phyloP scores from a whole-genome alignment of 2,329 filamentous ascomycete species.

The Chaetomiaceae sp. region DNA sequence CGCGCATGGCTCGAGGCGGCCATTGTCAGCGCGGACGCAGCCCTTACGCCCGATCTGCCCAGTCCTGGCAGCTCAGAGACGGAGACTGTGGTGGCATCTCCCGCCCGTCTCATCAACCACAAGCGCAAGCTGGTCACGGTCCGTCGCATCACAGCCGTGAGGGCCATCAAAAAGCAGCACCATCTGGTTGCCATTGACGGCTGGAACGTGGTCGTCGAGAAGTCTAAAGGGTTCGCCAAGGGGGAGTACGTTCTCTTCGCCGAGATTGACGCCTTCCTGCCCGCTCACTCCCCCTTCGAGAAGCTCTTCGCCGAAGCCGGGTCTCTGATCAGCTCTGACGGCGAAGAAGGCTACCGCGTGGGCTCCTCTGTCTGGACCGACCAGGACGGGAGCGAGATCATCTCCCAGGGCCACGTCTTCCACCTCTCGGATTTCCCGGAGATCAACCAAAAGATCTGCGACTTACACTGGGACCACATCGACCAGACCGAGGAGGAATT shows the following conservation, averaged over 20 bases:
- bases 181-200: slow-evolving; percentile 26
- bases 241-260: slow-evolving; percentile 26
- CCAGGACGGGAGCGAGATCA: slow-evolving; percentile 13
- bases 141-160: slow-evolving; percentile 18
- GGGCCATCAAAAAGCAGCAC: neutral
- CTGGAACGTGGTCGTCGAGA: slow-evolving; percentile 26
- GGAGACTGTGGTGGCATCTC: neutral
- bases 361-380: neutral
- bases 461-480: neutral
- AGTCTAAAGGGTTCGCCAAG: slow-evolving; percentile 11
- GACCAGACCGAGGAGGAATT: neutral
- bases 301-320: slow-evolving; percentile 1
- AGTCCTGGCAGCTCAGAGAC: neutral
- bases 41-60: neutral
- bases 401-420: slow-evolving; percentile 23
- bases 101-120: neutral
- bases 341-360: slow-evolving; percentile 24
- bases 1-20: slow-evolving; percentile 7
- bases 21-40: neutral
- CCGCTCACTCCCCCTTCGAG: slow-evolving; percentile 11
- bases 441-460: slow-evolving; percentile 1
- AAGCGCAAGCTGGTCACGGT: slow-evolving; percentile 24
- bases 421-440: slow-evolving; percentile 6
- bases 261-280: slow-evolving; percentile 30
- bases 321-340: slow-evolving; percentile 10